phyloP scores from a whole-genome alignment of 495 filamentous ascomycete genomes.

The Xylaria longipes region DNA sequence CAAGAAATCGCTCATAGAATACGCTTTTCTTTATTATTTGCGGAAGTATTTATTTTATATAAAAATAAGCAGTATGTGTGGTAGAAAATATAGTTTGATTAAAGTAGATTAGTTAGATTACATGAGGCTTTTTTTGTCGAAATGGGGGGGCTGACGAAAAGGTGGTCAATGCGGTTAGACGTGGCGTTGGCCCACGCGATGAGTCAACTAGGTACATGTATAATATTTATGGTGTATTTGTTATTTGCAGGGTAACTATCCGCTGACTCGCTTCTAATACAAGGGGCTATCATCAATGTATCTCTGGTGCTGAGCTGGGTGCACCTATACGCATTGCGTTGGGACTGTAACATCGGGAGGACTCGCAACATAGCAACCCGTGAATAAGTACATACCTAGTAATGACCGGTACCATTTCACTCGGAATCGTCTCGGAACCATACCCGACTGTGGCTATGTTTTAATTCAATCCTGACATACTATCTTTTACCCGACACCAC shows the following conservation, averaged over 20 bases:
- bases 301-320: not conserved
- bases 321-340: not conserved
- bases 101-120: too few relatives aligned
- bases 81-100: too few relatives aligned
- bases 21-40: too few relatives aligned
- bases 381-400: not conserved
- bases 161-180: too few relatives aligned
- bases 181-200: not conserved
- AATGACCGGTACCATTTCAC: not conserved
- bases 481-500: not conserved
- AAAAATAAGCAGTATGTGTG: too few relatives aligned
- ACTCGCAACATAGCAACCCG: not conserved
- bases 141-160: too few relatives aligned
- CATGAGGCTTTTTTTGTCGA: too few relatives aligned
- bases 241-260: not conserved
- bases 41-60: too few relatives aligned
- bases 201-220: not conserved
- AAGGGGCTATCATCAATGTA: not conserved
- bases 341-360: not conserved
- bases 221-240: not conserved
- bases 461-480: not conserved
- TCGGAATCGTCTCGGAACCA: slow-evolving; percentile 16
- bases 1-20: too few relatives aligned
- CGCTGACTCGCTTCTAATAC: not conserved
- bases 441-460: slow-evolving; percentile 14